These are phyloP conservation scores for Artemisia tridentata DNA, from an alignment of 129 eudicot species.

Conservation along the genomic window DNA sequence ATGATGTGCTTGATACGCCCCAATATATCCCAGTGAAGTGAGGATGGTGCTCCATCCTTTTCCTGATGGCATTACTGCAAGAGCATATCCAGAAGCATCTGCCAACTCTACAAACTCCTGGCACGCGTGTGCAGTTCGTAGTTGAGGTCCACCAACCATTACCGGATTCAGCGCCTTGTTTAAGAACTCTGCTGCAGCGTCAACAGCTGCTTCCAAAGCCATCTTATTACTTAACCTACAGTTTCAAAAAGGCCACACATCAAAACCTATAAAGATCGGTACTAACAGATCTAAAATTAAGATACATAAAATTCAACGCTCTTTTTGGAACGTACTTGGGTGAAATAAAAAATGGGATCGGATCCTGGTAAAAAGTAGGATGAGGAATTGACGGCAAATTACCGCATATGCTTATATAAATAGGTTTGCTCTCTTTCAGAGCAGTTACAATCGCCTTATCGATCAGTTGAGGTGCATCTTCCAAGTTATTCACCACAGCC, in stretches of 20 bases:
- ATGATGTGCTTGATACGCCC: neutral
- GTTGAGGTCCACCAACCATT: neutral
- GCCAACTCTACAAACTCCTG: neutral
- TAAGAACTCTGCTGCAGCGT: neutral
- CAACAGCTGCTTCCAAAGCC: slow-evolving; percentile 7
- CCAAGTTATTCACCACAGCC: too few species aligned
- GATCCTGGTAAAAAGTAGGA: too few species aligned
- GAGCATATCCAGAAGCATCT: slow-evolving; percentile 1
- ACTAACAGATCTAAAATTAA: neutral
- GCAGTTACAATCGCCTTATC: too few species aligned
- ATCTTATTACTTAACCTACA: slow-evolving; percentile 1
- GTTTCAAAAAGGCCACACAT: neutral
- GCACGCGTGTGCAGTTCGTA: neutral
- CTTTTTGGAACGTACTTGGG: too few species aligned
- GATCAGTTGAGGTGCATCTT: too few species aligned
- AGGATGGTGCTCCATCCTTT: slow-evolving; percentile 4
- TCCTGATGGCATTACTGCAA: neutral
- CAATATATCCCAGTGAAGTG: slow-evolving; percentile 8
- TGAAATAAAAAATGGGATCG: too few species aligned
- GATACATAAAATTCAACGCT: neutral
- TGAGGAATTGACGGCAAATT: too few species aligned
- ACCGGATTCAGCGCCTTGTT: neutral
- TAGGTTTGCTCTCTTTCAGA: too few species aligned
- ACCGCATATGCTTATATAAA: too few species aligned
- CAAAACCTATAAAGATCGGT: too few species aligned